A percentile compares a stretch with the other conserved stretches of the same genome.
Conservation (phyloP, 139 green algal genomes). For the Chlorella vulgaris region DNA sequence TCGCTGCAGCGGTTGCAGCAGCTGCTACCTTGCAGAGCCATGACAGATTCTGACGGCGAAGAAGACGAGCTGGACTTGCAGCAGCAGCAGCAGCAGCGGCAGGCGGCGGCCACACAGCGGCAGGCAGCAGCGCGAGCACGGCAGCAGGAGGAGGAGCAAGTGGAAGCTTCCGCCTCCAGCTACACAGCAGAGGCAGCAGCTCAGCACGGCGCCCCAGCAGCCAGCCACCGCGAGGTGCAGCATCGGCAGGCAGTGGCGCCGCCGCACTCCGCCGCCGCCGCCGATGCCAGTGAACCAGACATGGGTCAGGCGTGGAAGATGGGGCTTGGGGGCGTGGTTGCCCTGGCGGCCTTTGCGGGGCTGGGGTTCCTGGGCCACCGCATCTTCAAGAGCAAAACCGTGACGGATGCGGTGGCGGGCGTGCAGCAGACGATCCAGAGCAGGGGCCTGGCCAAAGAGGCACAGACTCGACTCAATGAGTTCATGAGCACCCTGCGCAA, state of each 20-base stretch:
- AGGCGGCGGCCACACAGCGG: background rate
- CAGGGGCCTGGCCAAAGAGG: slow-evolving; percentile 72
- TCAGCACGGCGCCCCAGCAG: background rate
- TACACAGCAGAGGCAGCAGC: background rate
- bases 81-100: background rate
- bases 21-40: slow-evolving; percentile 5
- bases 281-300: slow-evolving; percentile 16
- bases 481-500: slow-evolving; percentile 76
- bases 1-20: background rate
- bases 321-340: slow-evolving; percentile 39
- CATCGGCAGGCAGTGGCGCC: slow-evolving; percentile 4
- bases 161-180: background rate
- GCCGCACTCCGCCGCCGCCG: background rate
- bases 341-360: slow-evolving; percentile 36
- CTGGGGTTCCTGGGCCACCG: slow-evolving; percentile 47
- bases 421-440: slow-evolving; percentile 57
- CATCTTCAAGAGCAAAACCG: slow-evolving; percentile 37
- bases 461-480: slow-evolving; percentile 72
- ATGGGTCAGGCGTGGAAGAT: slow-evolving; percentile 38
- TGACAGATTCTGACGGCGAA: slow-evolving; percentile 6
- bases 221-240: background rate
- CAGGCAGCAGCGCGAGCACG: background rate
- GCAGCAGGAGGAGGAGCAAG: background rate
- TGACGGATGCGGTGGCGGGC: slow-evolving; percentile 6
- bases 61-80: background rate